phyloP scores from a whole-genome alignment of 2,329 filamentous ascomycete genomes.

The Aspergillus novoparasiticus region DNA sequence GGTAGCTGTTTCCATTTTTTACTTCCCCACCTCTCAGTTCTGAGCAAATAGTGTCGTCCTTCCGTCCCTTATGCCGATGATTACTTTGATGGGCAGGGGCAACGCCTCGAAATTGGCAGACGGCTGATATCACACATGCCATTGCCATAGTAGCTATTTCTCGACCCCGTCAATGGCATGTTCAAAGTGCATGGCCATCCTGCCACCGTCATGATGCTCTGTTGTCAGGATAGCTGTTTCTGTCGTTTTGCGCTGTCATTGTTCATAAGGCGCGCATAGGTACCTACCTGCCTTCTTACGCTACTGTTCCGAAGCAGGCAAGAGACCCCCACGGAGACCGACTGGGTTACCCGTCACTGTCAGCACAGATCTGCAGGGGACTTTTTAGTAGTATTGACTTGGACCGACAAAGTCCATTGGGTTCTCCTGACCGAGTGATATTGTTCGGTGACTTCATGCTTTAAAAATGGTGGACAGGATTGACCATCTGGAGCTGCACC shows the following conservation, averaged over 20 bases:
- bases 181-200: background rate
- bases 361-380: constrained; percentile 18
- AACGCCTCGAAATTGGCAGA: background rate
- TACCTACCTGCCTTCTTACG: background rate
- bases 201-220: background rate
- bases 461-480: constrained; percentile 9
- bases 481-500: constrained; percentile 15
- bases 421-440: constrained; percentile 11
- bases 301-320: background rate
- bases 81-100: background rate
- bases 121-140: background rate
- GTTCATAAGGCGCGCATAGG: background rate
- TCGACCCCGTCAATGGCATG: constrained; percentile 3
- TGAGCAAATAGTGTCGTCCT: background rate
- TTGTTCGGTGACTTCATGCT: constrained; percentile 24
- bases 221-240: background rate
- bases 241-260: background rate
- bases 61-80: background rate
- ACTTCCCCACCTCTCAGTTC: background rate
- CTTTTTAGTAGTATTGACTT: constrained; percentile 1
- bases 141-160: background rate
- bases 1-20: background rate
- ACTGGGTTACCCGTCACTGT: background rate
- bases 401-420: constrained; percentile 12
- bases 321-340: background rate